Base-by-base conservation (phyloP, 441 rosid species). In the Cnidoscolus chayamansa region DNA sequence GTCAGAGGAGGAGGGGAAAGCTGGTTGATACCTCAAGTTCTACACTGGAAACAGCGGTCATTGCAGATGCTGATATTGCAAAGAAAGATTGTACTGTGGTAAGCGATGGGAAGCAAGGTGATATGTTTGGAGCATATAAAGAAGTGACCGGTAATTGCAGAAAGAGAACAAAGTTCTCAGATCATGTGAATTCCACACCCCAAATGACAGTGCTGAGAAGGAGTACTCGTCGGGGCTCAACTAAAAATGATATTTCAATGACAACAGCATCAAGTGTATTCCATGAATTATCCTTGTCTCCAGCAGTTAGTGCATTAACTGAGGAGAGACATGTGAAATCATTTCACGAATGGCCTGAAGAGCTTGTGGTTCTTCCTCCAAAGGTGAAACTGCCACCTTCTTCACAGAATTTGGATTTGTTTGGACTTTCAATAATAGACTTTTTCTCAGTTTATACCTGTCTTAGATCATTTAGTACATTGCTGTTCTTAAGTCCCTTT, bases 381-480 rank as follows among this genome's bases (percentile, higher is more conserved):
- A 79, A 81, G 51, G 82, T 86, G 81, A 84, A 80, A 37, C 71
- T 94, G 79, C 98, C 97, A 25, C 84, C 86, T 68, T 90, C 96
- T 55, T 94, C 98, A 1, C 83, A 86, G 73, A 89, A 89, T 35
- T 75, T 92, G 76, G 92, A 89, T 76, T 77, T 92, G 76, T 87
- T 82, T 2, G 97, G 91, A 79, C 90, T 84, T 68, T 86, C 68
- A 53, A 84, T 89, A 51, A 74, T 82, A 9, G 86, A 90, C 80
- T 77, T 94, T 12, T 85, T 94, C 76, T 89, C 97, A 50, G 87
- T 92, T 17, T 94, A 92, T 50, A 89, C 97, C 37, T 84, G 89
- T 76, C 83, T 94, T 64, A 86, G 98, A 73, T 90, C 97, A 6
- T 94, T 90, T 82, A 86, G 97, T 69, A 79, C 82, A 30, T 77